These are phyloP conservation scores for Fremontodendron californicum DNA, from an alignment of 345 rosid species.

Conservation along the genomic window DNA sequence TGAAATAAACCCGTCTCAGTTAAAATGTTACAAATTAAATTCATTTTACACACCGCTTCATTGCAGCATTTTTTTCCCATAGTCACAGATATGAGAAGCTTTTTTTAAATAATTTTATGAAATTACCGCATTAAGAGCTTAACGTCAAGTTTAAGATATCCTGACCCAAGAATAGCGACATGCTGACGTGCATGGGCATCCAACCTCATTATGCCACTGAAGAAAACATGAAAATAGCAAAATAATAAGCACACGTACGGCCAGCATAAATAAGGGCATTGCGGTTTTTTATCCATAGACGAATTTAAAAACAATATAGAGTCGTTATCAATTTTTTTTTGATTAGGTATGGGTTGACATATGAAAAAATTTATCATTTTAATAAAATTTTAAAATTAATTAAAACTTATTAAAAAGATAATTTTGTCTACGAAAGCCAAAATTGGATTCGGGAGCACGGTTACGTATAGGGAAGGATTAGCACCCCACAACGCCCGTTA, in stretches of 20 bases:
- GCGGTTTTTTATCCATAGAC: no score
- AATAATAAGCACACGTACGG: not conserved
- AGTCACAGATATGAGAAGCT: not conserved
- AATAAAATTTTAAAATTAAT: no score
- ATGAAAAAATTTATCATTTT: no score
- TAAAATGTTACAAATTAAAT: not conserved
- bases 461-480: no score
- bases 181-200: conserved; percentile 91
- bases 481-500: no score
- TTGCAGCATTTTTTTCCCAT: not conserved
- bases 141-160: conserved; percentile 63
- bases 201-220: conserved; percentile 78
- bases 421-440: no score
- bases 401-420: no score
- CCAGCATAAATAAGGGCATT: not conserved
- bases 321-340: no score
- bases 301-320: no score
- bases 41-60: not conserved
- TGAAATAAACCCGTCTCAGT: not conserved
- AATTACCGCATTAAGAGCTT: not conserved
- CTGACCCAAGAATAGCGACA: conserved; percentile 76
- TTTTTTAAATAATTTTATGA: not conserved
- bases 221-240: conserved; percentile 18
- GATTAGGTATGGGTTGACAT: no score
- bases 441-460: no score